These are phyloP conservation scores for Trifolium pratense DNA, from an alignment of 306 rosid genomes.

Conservation along the genomic window DNA sequence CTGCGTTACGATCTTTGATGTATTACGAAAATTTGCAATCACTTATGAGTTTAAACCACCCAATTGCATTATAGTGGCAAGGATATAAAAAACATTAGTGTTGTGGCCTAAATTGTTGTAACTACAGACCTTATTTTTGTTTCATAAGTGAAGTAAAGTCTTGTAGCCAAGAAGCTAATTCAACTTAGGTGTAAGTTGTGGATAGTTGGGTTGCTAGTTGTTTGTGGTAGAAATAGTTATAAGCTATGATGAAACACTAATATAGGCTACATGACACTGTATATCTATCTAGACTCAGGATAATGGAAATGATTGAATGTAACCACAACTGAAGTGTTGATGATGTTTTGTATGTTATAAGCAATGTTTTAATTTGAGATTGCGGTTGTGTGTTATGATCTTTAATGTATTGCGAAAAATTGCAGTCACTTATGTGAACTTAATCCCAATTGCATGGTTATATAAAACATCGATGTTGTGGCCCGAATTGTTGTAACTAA, in stretches of 20 bases:
- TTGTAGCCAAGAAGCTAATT: slow-evolving; percentile 7
- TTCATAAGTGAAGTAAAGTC: neutral
- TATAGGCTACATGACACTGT: too few species aligned
- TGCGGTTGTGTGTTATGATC: neutral
- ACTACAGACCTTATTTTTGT: neutral
- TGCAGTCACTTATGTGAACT: neutral
- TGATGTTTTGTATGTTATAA: neutral
- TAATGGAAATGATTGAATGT: neutral
- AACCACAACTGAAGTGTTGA: neutral
- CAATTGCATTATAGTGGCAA: neutral
- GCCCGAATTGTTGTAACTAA: neutral
- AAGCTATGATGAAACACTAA: too few species aligned
- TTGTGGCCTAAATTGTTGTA: neutral
- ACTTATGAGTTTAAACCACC: neutral
- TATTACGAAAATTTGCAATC: neutral
- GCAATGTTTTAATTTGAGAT: neutral
- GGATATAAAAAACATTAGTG: neutral
- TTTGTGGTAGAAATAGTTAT: neutral
- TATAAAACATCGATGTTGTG: neutral
- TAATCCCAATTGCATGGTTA: neutral
- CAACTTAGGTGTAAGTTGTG: neutral
- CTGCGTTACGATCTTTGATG: neutral
- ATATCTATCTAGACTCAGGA: too few species aligned
- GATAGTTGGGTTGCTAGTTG: slow-evolving; percentile 1
- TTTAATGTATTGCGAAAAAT: neutral